Conservation (phyloP, 2,329 filamentous ascomycete genomes). For the Cladosporium phlei region DNA sequence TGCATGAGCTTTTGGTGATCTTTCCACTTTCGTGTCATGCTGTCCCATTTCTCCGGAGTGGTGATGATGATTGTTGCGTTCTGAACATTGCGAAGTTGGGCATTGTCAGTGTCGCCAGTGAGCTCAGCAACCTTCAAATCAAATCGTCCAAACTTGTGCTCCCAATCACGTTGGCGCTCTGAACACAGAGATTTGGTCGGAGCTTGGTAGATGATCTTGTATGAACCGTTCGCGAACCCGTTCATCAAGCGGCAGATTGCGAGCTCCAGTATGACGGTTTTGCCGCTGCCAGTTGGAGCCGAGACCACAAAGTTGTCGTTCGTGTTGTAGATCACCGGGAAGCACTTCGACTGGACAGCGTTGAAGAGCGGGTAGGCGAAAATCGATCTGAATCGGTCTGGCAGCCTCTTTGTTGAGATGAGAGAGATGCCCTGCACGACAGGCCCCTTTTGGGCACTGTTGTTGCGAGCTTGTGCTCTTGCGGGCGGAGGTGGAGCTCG, state of each 20-base stretch:
- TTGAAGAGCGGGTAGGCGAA: slow-evolving; percentile 77
- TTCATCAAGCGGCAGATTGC: slow-evolving; percentile 70
- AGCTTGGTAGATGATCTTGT: slow-evolving; percentile 80
- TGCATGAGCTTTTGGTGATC: slow-evolving; percentile 71
- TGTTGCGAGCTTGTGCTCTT: background rate
- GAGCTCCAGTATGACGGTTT: slow-evolving; percentile 76
- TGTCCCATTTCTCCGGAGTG: slow-evolving; percentile 89
- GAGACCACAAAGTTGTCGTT: slow-evolving; percentile 75
- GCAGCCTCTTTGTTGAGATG: slow-evolving; percentile 56
- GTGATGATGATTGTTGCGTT: slow-evolving; percentile 78
- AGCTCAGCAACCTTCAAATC: slow-evolving; percentile 69
- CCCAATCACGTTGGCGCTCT: slow-evolving; percentile 73
- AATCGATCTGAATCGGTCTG: slow-evolving; percentile 63
- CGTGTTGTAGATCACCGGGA: slow-evolving; percentile 59
- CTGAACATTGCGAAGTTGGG: slow-evolving; percentile 64
- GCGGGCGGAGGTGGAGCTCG: background rate
- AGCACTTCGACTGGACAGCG: slow-evolving; percentile 76
- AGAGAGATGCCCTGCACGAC: slow-evolving; percentile 57
- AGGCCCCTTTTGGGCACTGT: slow-evolving; percentile 25
- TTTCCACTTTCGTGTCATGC: slow-evolving; percentile 80
- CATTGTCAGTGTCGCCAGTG: slow-evolving; percentile 71
- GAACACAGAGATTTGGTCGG: slow-evolving; percentile 79
- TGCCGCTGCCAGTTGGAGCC: slow-evolving; percentile 79
- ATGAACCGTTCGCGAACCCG: slow-evolving; percentile 53
- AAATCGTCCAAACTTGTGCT: slow-evolving; percentile 64